Percentiles rank a stretch among this genome's conserved stretches.
Evolutionary conservation across 1,284 basidiomycete genomes (phyloP).

Genomic region (Ustilago loliicola): DNA sequence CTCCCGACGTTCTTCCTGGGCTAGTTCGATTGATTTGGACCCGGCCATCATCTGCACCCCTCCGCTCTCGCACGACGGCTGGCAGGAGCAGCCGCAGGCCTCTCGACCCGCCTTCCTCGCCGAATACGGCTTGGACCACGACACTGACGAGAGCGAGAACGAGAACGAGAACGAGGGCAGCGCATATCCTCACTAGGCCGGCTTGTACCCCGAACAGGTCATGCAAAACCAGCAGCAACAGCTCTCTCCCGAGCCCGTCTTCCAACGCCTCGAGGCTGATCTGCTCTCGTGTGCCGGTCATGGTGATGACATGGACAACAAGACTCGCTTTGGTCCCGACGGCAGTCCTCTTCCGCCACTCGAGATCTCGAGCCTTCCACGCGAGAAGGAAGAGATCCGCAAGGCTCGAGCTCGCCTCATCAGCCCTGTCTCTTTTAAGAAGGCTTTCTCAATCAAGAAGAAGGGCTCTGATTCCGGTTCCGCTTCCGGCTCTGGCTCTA

Average conservation of each 20-base stretch:
- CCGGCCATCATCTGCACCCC: conserved; percentile 48
- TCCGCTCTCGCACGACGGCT: conserved; percentile 27
- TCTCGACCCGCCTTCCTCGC: conserved; percentile 41
- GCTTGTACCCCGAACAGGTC: conserved; percentile 20
- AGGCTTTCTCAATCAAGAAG: conserved; percentile 41
- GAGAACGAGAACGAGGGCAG: conserved; percentile 49
- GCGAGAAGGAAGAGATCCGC: conserved; percentile 40
- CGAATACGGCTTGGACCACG: conserved; percentile 39
- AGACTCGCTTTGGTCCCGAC: conserved; percentile 17
- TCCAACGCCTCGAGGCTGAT: conserved; percentile 45
- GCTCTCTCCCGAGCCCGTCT: conserved; percentile 29
- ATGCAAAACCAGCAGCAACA: neutral
- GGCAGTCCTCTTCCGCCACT: conserved; percentile 23
- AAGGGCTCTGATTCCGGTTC: conserved; percentile 21
- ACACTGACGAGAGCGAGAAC: conserved; percentile 47
- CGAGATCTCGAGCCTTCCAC: conserved; percentile 38
- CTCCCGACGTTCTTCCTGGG: conserved; percentile 43
- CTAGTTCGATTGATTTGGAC: conserved; percentile 45
- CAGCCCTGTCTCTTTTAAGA: conserved; percentile 44
- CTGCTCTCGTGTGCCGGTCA: conserved; percentile 10
- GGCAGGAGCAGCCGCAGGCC: conserved; percentile 14
- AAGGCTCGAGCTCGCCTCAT: conserved; percentile 31
- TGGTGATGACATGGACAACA: conserved; percentile 11
- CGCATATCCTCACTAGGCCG: conserved; percentile 27
- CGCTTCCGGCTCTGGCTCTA: conserved; percentile 14